A percentile compares a stretch with the other conserved stretches of the same genome.
Conservation (phyloP, 148 eudicot genomes). For the Amaranthus palmeri region DNA sequence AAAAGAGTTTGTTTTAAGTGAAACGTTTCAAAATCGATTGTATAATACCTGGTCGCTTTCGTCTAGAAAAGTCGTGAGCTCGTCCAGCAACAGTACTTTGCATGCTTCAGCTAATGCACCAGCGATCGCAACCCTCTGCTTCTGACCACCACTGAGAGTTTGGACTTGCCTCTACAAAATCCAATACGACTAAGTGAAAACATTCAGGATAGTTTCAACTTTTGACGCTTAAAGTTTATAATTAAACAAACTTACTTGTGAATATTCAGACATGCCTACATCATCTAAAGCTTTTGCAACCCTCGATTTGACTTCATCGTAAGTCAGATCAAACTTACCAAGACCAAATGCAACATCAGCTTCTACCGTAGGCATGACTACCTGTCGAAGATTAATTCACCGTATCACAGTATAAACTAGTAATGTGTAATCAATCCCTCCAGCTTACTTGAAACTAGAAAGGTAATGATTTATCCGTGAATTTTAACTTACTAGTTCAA, state of each 20-base stretch:
- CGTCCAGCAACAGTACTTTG: slow-evolving; percentile 71
- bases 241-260: slow-evolving; percentile 44
- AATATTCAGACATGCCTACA: slow-evolving; percentile 77
- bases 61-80: slow-evolving; percentile 85
- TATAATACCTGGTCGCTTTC: slow-evolving; percentile 73
- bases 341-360: slow-evolving; percentile 98
- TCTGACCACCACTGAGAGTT: slow-evolving; percentile 98
- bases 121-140: slow-evolving; percentile 94
- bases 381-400: slow-evolving; percentile 29
- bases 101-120: slow-evolving; percentile 96
- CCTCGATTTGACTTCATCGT: slow-evolving; percentile 52
- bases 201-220: neutral
- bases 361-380: slow-evolving; percentile 98
- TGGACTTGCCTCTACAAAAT: slow-evolving; percentile 74
- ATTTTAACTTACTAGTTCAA: neutral
- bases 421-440: neutral
- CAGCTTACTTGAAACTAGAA: neutral
- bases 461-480: neutral
- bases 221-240: neutral
- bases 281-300: slow-evolving; percentile 70
- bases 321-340: slow-evolving; percentile 55
- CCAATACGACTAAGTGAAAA: neutral
- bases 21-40: neutral
- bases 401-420: neutral
- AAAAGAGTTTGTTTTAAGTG: neutral